Base-by-base conservation (phyloP, 495 filamentous ascomycete genomes). In the Aspergillus cristatus region DNA sequence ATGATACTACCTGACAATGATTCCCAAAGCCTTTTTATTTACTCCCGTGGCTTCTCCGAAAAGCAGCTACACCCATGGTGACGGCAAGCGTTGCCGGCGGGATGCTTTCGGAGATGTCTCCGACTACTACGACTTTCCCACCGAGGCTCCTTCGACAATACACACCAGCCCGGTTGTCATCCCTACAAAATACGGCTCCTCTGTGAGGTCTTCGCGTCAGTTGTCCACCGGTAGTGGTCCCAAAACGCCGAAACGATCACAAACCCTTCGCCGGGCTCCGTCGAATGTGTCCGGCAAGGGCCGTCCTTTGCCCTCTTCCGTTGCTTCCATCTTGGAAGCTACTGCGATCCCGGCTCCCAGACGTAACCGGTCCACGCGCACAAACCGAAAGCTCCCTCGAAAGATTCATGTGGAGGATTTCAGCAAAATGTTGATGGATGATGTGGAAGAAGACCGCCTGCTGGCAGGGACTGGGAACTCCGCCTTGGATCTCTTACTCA, bases 391-490 rank as follows among this genome's bases (percentile, higher is more conserved):
- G 33, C 37, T 67, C 20, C 60, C 62, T n/a, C 58, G 55, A 7
- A 60, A 30, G n/a, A n/a, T 65, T 35, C 56, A 67, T 55, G 63
- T 60, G 18, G 62, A 68, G 40, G 62, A 70, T 32, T 70, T 70
- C 34, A 66, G 57, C 41, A 57, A 54, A 32, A 50, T 70, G 36
- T 43, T 70, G 42, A 51, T 58, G 51, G 67, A 65, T 43, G 60
- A 57, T 1, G 34, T 68, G n/a, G 62, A 64, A 25, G 65, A 63
- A 8, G 40, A 41, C 25, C 13, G 4, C 4, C 31, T 53, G 28
- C 39, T 61, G 28, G 55, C 51, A 25, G 48, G 58, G 13, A 32
- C 47, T 1, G 51, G 45, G 10, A 66, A 60, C 39, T 55, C 60
- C 7, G 42, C 59, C 26, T 47, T 68, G 12, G 67, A 70, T 28